These are phyloP conservation scores for Cadophora sp. DNA, from an alignment of 2,329 filamentous ascomycete species.

Conservation along the genomic window DNA sequence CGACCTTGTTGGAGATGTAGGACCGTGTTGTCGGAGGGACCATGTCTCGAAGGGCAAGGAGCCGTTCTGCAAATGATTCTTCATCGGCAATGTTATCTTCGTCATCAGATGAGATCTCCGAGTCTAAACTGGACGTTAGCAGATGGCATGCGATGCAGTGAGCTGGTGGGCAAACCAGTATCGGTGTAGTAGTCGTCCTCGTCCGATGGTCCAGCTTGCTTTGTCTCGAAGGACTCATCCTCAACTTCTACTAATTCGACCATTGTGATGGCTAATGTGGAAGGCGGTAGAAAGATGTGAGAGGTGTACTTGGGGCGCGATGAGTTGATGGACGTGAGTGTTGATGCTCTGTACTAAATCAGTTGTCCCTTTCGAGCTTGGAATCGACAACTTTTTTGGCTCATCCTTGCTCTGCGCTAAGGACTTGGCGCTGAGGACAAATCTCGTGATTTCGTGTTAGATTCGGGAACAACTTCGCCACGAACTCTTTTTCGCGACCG, in stretches of 20 bases:
- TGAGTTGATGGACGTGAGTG: background rate
- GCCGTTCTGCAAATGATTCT: constrained; percentile 69
- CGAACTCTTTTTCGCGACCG: background rate
- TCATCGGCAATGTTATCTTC: constrained; percentile 66
- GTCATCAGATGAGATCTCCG: constrained; percentile 83
- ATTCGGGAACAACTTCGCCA: background rate
- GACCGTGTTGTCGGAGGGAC: constrained; percentile 75
- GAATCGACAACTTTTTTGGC: constrained; percentile 22
- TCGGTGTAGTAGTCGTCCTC: constrained; percentile 90
- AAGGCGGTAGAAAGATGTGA: background rate
- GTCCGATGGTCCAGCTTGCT: constrained; percentile 70
- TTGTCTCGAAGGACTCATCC: constrained; percentile 88
- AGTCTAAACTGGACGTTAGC: constrained; percentile 59
- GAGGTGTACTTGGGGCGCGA: constrained; percentile 39
- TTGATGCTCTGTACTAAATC: constrained; percentile 14
- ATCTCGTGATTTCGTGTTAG: background rate
- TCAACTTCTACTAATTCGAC: constrained; percentile 97
- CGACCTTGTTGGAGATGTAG: constrained; percentile 67
- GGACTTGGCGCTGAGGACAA: background rate
- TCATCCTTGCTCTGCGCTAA: constrained; percentile 6
- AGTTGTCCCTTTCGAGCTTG: constrained; percentile 18
- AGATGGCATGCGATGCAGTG: constrained; percentile 20
- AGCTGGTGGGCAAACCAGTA: constrained; percentile 67
- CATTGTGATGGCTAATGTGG: constrained; percentile 59
- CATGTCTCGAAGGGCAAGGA: constrained; percentile 78